Percentiles rank a stretch among this genome's conserved stretches.
phyloP scores from a whole-genome alignment of 2,329 filamentous ascomycete species.

The Phialemonium atrogriseum region DNA sequence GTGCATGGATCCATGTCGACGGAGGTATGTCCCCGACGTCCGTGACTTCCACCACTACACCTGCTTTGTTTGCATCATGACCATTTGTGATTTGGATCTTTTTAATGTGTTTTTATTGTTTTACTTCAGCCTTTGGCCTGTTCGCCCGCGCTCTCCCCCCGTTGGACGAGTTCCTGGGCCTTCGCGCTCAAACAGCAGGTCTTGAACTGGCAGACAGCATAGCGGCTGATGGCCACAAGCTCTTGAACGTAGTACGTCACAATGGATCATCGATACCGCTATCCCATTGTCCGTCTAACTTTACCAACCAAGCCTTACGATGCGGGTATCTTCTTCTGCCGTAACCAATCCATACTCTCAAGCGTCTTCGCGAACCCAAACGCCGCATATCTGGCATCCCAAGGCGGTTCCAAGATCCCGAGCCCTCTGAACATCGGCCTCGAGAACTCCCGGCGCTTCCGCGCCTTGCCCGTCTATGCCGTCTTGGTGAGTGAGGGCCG shows the following conservation, averaged over 20 bases:
- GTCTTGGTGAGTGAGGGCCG: conserved; percentile 68
- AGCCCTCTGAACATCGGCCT: conserved; percentile 81
- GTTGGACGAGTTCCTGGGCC: conserved; percentile 43
- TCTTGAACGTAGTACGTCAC: conserved; percentile 71
- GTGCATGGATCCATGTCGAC: conserved; percentile 84
- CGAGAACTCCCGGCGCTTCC: conserved; percentile 86
- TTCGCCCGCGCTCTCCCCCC: conserved; percentile 61
- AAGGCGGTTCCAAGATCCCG: conserved; percentile 43
- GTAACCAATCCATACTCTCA: conserved; percentile 47
- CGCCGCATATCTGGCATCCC: conserved; percentile 63
- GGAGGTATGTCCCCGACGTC: conserved; percentile 43
- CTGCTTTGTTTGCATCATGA: background rate
- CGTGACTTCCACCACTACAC: background rate
- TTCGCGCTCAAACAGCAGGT: conserved; percentile 47
- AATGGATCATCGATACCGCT: no score
- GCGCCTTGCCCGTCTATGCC: conserved; percentile 83
- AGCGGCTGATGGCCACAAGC: conserved; percentile 77
- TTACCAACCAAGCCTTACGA: conserved; percentile 61
- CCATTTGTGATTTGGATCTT: background rate
- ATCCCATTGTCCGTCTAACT: conserved; percentile 4
- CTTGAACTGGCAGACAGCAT: conserved; percentile 83
- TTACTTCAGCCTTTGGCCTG: conserved; percentile 66
- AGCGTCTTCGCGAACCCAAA: conserved; percentile 75
- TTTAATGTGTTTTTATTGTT: conserved; percentile 4
- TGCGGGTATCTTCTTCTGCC: conserved; percentile 80